Conservation (phyloP, 768 basidiomycete genomes). For the Termitomyces heimii region DNA sequence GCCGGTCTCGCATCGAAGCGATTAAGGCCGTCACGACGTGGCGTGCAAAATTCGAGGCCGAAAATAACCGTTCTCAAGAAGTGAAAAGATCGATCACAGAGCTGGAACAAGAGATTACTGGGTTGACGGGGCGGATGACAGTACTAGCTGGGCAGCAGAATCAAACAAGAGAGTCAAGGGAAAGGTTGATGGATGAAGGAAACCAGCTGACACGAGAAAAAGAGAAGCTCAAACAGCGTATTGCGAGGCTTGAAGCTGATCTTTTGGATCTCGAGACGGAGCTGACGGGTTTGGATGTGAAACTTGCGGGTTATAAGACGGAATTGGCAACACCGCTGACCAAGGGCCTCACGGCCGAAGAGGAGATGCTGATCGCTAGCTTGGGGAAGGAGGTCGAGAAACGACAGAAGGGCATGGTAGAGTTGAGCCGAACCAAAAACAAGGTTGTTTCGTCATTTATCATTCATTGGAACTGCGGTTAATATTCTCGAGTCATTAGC, state of each 20-base stretch:
- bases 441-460: constrained; percentile 45
- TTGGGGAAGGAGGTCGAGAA: constrained; percentile 75
- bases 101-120: constrained; percentile 86
- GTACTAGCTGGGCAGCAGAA: constrained; percentile 64
- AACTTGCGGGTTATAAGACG: constrained; percentile 54
- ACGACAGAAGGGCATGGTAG: constrained; percentile 63
- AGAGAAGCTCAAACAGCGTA: constrained; percentile 58
- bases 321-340: constrained; percentile 76
- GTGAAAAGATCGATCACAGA: constrained; percentile 64
- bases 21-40: constrained; percentile 74
- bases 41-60: constrained; percentile 64
- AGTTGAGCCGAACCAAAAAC: constrained; percentile 59
- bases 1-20: constrained; percentile 84
- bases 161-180: constrained; percentile 63
- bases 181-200: constrained; percentile 60
- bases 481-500: constrained; percentile 26
- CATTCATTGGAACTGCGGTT: neutral
- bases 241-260: constrained; percentile 59
- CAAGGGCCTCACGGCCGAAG: constrained; percentile 66
- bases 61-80: constrained; percentile 60
- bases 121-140: constrained; percentile 65
- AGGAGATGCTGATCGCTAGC: constrained; percentile 56
- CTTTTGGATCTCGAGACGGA: constrained; percentile 72
- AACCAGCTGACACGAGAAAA: constrained; percentile 56
- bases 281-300: constrained; percentile 51